Evolutionary conservation across 768 basidiomycete genomes (phyloP).

Genomic region (Phlegmacium glaucopus): DNA sequence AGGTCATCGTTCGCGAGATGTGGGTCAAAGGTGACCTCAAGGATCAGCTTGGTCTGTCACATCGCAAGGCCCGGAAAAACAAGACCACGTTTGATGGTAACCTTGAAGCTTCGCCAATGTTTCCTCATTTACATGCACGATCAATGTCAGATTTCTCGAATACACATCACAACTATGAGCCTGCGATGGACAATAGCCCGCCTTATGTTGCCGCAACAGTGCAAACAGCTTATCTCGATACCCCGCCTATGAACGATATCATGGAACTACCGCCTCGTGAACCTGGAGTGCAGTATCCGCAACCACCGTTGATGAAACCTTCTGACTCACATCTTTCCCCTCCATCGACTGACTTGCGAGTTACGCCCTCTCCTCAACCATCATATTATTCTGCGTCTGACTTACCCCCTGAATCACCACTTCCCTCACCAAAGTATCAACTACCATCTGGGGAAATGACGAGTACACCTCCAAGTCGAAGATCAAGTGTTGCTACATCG

Average conservation of each 20-base stretch:
- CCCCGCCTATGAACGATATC: constrained; percentile 37
- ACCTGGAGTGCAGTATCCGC: constrained; percentile 24
- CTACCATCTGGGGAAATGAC: constrained; percentile 45
- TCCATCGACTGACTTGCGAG: constrained; percentile 16
- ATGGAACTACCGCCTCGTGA: constrained; percentile 24
- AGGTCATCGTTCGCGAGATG: constrained; percentile 89
- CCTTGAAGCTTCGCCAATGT: constrained; percentile 71
- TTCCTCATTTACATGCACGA: constrained; percentile 56
- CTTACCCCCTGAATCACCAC: constrained; percentile 58
- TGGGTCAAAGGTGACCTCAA: constrained; percentile 85
- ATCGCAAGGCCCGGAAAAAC: constrained; percentile 52
- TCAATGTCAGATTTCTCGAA: constrained; percentile 61
- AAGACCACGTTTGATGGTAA: constrained; percentile 25
- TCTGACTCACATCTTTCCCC: constrained; percentile 25
- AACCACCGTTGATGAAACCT: constrained; percentile 8
- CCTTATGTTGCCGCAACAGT: constrained; percentile 29
- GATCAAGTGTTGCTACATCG: constrained; percentile 33
- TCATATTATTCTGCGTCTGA: constrained; percentile 75
- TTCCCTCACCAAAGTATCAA: constrained; percentile 48
- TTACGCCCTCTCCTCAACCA: constrained; percentile 34
- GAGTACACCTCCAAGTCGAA: constrained; percentile 38
- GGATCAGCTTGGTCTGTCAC: constrained; percentile 70
- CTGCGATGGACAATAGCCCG: constrained; percentile 32
- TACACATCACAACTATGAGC: constrained; percentile 44
- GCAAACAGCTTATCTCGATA: constrained; percentile 42